These are phyloP conservation scores for Mycosarcoma mackinlayi DNA, from an alignment of 1,284 basidiomycete genomes.

Conservation along the genomic window DNA sequence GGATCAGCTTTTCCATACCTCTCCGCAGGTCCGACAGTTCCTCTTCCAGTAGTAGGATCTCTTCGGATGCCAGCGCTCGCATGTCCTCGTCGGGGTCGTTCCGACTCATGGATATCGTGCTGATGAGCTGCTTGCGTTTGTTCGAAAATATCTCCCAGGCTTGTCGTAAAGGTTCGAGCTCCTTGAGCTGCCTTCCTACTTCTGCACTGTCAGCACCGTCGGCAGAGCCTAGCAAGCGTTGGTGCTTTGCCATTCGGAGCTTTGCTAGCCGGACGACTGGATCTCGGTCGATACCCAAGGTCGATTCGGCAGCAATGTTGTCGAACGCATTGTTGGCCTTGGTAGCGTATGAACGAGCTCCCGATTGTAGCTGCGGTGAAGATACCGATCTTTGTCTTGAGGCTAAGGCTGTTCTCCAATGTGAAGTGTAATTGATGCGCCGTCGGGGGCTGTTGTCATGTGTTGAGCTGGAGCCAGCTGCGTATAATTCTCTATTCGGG, in stretches of 20 bases:
- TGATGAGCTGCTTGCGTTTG: constrained; percentile 70
- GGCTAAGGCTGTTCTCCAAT: neutral
- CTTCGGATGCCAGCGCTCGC: constrained; percentile 79
- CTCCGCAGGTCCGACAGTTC: constrained; percentile 72
- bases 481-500: neutral
- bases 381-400: neutral
- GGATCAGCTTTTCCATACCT: constrained; percentile 78
- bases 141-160: constrained; percentile 73
- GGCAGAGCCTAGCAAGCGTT: constrained; percentile 23
- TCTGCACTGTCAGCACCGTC: constrained; percentile 24
- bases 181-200: constrained; percentile 69
- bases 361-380: neutral
- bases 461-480: neutral
- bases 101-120: constrained; percentile 36
- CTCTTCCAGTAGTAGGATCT: constrained; percentile 73
- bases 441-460: neutral
- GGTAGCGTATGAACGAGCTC: constrained; percentile 5
- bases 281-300: constrained; percentile 36
- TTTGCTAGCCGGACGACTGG: constrained; percentile 36
- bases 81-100: constrained; percentile 75
- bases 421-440: neutral
- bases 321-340: constrained; percentile 4
- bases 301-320: neutral
- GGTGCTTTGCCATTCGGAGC: constrained; percentile 40
- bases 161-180: constrained; percentile 72